These are phyloP conservation scores for Penicillium samsonianum DNA, from an alignment of 495 filamentous ascomycete species.

Conservation along the genomic window DNA sequence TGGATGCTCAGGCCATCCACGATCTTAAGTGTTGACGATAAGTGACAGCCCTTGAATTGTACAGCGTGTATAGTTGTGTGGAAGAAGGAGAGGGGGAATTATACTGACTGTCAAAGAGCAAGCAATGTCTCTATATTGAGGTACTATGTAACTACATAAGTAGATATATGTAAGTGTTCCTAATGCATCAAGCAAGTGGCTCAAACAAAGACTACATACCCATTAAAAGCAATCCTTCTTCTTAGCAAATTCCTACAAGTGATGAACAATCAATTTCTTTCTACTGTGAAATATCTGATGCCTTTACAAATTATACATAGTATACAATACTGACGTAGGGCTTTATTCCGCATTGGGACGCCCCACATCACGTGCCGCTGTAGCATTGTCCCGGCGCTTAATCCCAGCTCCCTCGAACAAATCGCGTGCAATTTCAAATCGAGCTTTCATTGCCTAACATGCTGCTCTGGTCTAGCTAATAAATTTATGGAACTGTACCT, in stretches of 20 bases:
- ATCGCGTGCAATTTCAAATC: constrained; percentile 15
- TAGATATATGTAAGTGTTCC: no score
- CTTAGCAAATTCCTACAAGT: not conserved
- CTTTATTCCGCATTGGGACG: constrained; percentile 22
- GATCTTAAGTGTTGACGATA: no score
- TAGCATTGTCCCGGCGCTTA: constrained; percentile 13
- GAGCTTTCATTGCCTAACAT: constrained; percentile 7
- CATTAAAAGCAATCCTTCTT: no score
- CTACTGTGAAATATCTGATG: not conserved
- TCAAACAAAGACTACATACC: no score
- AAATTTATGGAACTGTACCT: not conserved
- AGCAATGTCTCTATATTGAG: no score
- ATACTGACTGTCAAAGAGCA: no score
- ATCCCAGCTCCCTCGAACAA: constrained; percentile 17
- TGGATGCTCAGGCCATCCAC: no score
- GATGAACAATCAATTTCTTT: not conserved
- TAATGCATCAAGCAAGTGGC: no score
- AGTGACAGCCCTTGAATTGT: no score
- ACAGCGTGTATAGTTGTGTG: no score
- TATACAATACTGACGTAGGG: constrained; percentile 19
- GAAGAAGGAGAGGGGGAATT: no score
- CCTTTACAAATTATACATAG: not conserved
- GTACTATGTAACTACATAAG: no score
- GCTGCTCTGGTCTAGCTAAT: not conserved
- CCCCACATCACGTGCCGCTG: constrained; percentile 29